These are phyloP conservation scores for Leccinum pallidistipes DNA, from an alignment of 1,284 basidiomycete genomes.

Conservation along the genomic window DNA sequence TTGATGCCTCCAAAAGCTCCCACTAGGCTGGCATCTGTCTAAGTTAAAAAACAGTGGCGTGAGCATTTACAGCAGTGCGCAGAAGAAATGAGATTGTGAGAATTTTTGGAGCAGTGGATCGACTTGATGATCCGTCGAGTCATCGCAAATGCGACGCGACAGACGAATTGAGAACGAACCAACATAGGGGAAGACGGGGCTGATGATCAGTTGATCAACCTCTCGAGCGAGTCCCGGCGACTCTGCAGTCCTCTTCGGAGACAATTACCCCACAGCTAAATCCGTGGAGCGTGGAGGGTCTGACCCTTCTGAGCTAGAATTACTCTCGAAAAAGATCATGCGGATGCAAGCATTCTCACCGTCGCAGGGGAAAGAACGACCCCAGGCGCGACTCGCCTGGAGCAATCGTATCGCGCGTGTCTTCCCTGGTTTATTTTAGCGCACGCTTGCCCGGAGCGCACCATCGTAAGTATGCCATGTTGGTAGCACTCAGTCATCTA, in stretches of 20 bases:
- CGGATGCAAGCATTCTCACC: neutral
- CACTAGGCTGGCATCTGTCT: neutral
- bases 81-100: neutral
- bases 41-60: neutral
- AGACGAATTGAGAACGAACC: neutral
- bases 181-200: neutral
- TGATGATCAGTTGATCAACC: neutral
- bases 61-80: neutral
- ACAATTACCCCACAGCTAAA: neutral
- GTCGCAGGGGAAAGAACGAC: neutral
- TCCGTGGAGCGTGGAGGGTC: neutral
- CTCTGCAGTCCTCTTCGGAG: neutral
- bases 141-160: neutral
- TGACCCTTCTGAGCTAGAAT: neutral
- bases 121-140: neutral
- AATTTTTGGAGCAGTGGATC: neutral
- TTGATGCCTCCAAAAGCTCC: neutral
- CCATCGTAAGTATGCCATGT: neutral
- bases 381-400: neutral
- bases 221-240: neutral
- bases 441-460: neutral
- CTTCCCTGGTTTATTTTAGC: neutral
- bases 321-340: neutral
- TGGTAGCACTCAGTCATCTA: neutral
- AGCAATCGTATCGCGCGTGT: neutral